These are phyloP conservation scores for Leishmania lainsoni DNA, from an alignment of 208 protist genomes.

Conservation along the genomic window DNA sequence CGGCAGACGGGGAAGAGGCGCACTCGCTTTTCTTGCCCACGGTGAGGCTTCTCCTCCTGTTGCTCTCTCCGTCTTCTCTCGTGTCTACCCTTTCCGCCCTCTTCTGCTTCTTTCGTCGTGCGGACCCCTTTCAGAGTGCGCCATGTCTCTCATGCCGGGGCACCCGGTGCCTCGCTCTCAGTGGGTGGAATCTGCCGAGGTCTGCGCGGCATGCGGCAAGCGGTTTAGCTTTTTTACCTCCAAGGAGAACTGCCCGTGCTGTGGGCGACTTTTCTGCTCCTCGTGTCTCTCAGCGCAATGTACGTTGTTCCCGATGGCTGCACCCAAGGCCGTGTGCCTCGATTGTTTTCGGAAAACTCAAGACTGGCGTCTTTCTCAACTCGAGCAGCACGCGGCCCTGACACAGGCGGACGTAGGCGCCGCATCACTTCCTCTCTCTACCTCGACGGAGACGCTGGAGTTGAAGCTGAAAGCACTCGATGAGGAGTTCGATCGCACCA, in stretches of 20 bases:
- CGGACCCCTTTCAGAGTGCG: not conserved
- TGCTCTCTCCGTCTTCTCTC: not conserved
- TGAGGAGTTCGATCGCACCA: constrained; percentile 25
- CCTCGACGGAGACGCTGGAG: constrained; percentile 3
- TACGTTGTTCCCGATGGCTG: constrained; percentile 29
- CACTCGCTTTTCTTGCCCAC: not conserved
- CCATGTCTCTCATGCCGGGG: constrained; percentile 30
- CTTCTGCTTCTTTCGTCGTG: not conserved
- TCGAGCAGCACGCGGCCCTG: not conserved
- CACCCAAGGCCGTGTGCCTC: constrained; percentile 47
- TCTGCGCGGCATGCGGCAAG: constrained; percentile 60
- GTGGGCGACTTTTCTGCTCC: constrained; percentile 63
- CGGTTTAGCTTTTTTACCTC: constrained; percentile 51
- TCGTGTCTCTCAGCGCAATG: constrained; percentile 59
- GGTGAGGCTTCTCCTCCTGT: not conserved
- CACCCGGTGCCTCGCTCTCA: constrained; percentile 41
- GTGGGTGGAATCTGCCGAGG: constrained; percentile 41
- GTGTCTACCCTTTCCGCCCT: not conserved
- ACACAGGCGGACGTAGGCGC: not conserved
- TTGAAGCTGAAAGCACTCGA: constrained; percentile 8
- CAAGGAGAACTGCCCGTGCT: constrained; percentile 69
- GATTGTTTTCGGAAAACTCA: constrained; percentile 67
- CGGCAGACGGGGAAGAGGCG: not conserved
- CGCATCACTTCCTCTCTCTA: not conserved
- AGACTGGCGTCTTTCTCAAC: constrained; percentile 24